These are phyloP conservation scores for Coemansia sp. DNA, from an alignment of 192 early-diverging fungal genomes.

Conservation along the genomic window DNA sequence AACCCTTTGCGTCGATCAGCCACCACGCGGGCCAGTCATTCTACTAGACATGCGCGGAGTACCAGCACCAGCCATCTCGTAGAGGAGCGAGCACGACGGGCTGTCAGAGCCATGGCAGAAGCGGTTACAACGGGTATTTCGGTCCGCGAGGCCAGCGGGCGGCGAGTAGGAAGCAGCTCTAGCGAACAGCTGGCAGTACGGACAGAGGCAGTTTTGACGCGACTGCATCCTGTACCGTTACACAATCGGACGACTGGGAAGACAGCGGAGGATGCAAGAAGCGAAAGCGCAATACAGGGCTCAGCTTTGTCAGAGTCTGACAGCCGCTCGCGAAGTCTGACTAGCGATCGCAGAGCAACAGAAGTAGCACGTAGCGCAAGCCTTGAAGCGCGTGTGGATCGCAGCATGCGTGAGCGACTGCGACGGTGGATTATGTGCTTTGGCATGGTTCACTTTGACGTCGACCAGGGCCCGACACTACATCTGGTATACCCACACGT, in stretches of 20 bases:
- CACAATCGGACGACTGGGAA: conserved; percentile 15
- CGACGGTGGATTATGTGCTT: conserved; percentile 68
- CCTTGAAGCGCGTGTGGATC: conserved; percentile 47
- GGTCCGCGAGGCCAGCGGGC: conserved; percentile 36
- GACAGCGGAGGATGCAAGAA: conserved; percentile 1
- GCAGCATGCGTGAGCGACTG: conserved; percentile 23
- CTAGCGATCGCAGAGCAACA: conserved; percentile 22
- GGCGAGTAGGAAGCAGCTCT: conserved; percentile 5
- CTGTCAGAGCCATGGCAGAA: conserved; percentile 48
- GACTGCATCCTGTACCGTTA: conserved; percentile 28
- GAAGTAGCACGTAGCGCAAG: conserved; percentile 44
- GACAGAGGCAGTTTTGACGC: background rate
- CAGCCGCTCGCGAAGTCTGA: conserved; percentile 45
- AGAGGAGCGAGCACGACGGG: conserved; percentile 47
- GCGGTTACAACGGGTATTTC: conserved; percentile 45
- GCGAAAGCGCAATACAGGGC: background rate
- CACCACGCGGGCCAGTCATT: conserved; percentile 14
- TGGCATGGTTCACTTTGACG: conserved; percentile 78
- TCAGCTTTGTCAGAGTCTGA: conserved; percentile 30
- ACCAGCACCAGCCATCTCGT: conserved; percentile 12
- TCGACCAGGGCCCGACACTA: conserved; percentile 76
- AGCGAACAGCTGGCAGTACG: conserved; percentile 1
- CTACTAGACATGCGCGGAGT: background rate
- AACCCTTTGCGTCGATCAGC: conserved; percentile 36
- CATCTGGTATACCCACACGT: conserved; percentile 71